Evolutionary conservation across 2,329 filamentous ascomycete species (phyloP).

Genomic region (Epichloe gansuensis): DNA sequence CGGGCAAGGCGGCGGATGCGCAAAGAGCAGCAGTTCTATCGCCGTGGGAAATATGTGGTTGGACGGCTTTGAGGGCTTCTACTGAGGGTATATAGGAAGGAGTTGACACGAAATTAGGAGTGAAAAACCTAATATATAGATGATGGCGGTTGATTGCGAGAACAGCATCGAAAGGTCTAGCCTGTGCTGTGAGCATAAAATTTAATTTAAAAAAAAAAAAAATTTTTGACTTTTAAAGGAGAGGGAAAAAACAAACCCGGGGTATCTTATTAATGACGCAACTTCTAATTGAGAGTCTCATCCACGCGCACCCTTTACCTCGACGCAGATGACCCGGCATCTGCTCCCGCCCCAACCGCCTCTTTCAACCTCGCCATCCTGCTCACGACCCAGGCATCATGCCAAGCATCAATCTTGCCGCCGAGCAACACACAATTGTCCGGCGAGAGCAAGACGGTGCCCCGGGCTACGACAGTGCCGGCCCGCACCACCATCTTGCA

Average conservation of each 20-base stretch:
- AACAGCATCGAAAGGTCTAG: no score
- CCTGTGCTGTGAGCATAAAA: no score
- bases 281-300: conserved; percentile 2
- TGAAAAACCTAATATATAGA: not conserved
- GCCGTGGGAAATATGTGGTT: conserved; percentile 61
- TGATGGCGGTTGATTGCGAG: not conserved
- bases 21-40: conserved; percentile 68
- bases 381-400: conserved; percentile 63
- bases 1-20: conserved; percentile 58
- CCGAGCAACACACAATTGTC: conserved; percentile 60
- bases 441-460: conserved; percentile 67
- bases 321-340: not conserved
- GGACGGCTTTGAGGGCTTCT: conserved; percentile 40
- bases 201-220: no score
- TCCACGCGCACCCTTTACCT: not conserved
- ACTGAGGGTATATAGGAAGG: conserved; percentile 14
- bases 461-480: conserved; percentile 56
- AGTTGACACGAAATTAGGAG: conserved; percentile 8
- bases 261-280: no score
- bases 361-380: conserved; percentile 58
- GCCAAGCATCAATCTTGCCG: conserved; percentile 72
- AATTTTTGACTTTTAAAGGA: no score
- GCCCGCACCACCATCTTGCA: conserved; percentile 66
- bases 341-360: conserved; percentile 29
- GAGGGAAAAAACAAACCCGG: no score